phyloP scores from a whole-genome alignment of 2,329 filamentous ascomycete species.

The Paecilomyces sp. region DNA sequence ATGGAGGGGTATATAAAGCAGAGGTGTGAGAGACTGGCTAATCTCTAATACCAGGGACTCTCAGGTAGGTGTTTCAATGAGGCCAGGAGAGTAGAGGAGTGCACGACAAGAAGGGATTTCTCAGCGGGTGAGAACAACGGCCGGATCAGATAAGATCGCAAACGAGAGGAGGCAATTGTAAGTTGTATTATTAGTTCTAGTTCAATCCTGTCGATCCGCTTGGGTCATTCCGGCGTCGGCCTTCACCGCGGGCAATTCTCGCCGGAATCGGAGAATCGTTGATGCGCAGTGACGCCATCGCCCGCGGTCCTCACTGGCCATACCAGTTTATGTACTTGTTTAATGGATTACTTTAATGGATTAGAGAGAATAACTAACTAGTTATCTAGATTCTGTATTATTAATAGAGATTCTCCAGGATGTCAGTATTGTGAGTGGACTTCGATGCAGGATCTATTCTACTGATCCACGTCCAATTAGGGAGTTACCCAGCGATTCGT shows the following conservation, averaged over 20 bases:
- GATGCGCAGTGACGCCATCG: conserved; percentile 10
- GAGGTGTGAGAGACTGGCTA: background rate
- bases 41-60: background rate
- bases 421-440: too few relatives aligned
- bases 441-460: too few relatives aligned
- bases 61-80: background rate
- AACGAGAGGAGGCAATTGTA: background rate
- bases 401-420: too few relatives aligned
- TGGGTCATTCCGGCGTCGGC: background rate
- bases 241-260: background rate
- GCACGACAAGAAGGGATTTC: background rate
- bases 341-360: too few relatives aligned
- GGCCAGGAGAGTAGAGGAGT: background rate
- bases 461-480: too few relatives aligned
- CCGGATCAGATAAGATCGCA: background rate
- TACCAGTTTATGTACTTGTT: background rate
- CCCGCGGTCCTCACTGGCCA: background rate
- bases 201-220: background rate
- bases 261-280: conserved; percentile 8
- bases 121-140: background rate
- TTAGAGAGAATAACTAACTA: too few relatives aligned
- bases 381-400: background rate
- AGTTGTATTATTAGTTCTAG: background rate
- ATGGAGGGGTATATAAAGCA: conserved; percentile 25
- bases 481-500: too few relatives aligned